Evolutionary conservation across 495 filamentous ascomycete genomes (phyloP).

Genomic region (Lichina pygmaea): DNA sequence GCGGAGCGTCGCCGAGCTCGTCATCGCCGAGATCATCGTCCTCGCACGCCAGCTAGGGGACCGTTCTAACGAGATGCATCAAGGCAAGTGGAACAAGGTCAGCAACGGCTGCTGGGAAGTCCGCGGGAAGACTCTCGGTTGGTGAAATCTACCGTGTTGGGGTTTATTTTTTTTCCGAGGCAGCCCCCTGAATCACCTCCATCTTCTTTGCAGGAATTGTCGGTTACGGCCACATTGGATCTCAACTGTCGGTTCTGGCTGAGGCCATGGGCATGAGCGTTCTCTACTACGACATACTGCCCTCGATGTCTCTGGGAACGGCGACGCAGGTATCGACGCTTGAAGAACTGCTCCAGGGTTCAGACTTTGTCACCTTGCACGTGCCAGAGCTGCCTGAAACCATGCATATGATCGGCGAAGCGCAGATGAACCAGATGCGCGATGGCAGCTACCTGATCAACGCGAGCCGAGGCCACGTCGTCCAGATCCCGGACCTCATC

Average conservation of each 20-base stretch:
- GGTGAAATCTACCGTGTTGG: background rate
- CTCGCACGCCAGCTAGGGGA: slow-evolving; percentile 84
- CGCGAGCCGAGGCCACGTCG: slow-evolving; percentile 73
- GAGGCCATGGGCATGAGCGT: slow-evolving; percentile 96
- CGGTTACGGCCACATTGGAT: slow-evolving; percentile 94
- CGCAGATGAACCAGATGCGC: slow-evolving; percentile 73
- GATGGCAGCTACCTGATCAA: slow-evolving; percentile 84
- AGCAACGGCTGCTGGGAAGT: slow-evolving; percentile 94
- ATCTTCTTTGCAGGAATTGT: slow-evolving; percentile 37
- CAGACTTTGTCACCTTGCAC: slow-evolving; percentile 85
- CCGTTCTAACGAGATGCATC: slow-evolving; percentile 82
- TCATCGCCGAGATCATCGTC: slow-evolving; percentile 78
- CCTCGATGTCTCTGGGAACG: slow-evolving; percentile 78
- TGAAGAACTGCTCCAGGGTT: slow-evolving; percentile 40
- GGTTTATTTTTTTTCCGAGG: background rate
- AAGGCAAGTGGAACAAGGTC: slow-evolving; percentile 93
- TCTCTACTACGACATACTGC: slow-evolving; percentile 82
- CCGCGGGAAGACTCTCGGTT: slow-evolving; percentile 82
- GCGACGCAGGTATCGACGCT: slow-evolving; percentile 58
- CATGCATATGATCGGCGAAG: slow-evolving; percentile 54
- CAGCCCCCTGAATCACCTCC: slow-evolving; percentile 2
- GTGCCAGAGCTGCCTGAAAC: slow-evolving; percentile 88
- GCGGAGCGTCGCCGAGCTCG: slow-evolving; percentile 81
- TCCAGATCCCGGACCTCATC: slow-evolving; percentile 83
- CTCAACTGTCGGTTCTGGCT: slow-evolving; percentile 82